Conservation (phyloP, 148 eudicot genomes). For the Heliosperma pusillum region DNA sequence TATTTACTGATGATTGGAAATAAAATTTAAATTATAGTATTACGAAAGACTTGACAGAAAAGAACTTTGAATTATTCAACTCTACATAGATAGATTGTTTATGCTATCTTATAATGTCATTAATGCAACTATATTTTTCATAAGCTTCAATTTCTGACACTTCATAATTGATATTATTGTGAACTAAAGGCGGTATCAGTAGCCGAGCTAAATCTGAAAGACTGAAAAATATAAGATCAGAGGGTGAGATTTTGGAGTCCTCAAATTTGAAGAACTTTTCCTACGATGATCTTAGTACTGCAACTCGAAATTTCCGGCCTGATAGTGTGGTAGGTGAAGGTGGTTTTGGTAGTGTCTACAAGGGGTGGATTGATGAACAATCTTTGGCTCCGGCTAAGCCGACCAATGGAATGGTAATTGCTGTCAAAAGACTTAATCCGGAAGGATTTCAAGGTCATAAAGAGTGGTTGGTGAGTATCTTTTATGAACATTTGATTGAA, state of each 20-base stretch:
- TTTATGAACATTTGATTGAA: too few relatives aligned
- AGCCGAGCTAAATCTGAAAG: slow-evolving; percentile 42
- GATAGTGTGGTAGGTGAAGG: slow-evolving; percentile 90
- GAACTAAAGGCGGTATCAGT: slow-evolving; percentile 22
- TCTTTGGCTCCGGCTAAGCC: slow-evolving; percentile 64
- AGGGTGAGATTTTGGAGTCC: slow-evolving; percentile 62
- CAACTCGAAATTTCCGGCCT: slow-evolving; percentile 77
- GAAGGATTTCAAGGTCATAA: slow-evolving; percentile 77
- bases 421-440: slow-evolving; percentile 77
- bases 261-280: slow-evolving; percentile 54
- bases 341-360: slow-evolving; percentile 80
- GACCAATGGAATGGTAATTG: slow-evolving; percentile 58
- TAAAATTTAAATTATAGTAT: too few relatives aligned
- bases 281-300: slow-evolving; percentile 49
- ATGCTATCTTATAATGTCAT: neutral
- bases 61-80: neutral
- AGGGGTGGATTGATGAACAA: slow-evolving; percentile 83
- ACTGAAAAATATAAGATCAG: slow-evolving; percentile 37
- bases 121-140: neutral
- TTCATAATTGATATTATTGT: slow-evolving; percentile 6
- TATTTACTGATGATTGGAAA: too few relatives aligned
- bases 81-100: neutral
- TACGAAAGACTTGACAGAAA: neutral
- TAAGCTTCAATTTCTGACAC: neutral
- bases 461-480: slow-evolving; percentile 78